These are phyloP conservation scores for Lactarius sanguifluus DNA, from an alignment of 768 basidiomycete species.

Conservation along the genomic window DNA sequence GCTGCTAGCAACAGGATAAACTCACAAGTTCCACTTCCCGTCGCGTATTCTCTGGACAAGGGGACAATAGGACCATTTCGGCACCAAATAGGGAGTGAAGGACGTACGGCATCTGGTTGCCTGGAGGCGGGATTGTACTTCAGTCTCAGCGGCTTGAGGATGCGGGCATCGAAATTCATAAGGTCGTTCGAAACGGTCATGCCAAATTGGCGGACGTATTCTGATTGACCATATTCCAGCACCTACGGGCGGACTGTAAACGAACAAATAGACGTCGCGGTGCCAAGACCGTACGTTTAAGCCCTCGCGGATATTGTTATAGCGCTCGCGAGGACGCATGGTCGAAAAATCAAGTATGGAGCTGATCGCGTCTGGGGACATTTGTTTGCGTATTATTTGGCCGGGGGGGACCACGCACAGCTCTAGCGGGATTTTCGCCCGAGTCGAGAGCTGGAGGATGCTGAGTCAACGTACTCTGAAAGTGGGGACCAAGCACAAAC, in stretches of 20 bases:
- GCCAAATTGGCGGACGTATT: conserved; percentile 68
- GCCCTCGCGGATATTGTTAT: conserved; percentile 53
- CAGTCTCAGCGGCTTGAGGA: conserved; percentile 61
- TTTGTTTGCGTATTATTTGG: conserved; percentile 69
- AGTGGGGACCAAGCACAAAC: conserved; percentile 39
- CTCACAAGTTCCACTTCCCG: conserved; percentile 78
- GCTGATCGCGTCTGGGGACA: conserved; percentile 62
- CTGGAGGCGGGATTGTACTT: conserved; percentile 60
- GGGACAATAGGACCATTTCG: background rate
- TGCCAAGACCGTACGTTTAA: conserved; percentile 42
- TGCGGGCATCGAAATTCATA: conserved; percentile 55
- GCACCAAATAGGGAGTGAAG: conserved; percentile 2
- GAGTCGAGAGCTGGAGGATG: conserved; percentile 49
- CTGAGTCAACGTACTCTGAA: background rate
- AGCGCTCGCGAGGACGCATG: conserved; percentile 55
- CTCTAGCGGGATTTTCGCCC: conserved; percentile 66
- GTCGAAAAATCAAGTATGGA: conserved; percentile 65
- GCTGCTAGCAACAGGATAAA: conserved; percentile 2
- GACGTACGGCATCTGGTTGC: conserved; percentile 56
- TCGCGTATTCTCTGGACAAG: conserved; percentile 51
- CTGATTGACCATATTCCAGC: conserved; percentile 43
- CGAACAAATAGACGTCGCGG: background rate
- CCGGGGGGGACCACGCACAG: conserved; percentile 59
- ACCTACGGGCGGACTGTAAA: conserved; percentile 42
- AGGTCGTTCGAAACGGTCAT: conserved; percentile 58